Conservation (phyloP, 179 eudicot species). For the Camellia oleifera region DNA sequence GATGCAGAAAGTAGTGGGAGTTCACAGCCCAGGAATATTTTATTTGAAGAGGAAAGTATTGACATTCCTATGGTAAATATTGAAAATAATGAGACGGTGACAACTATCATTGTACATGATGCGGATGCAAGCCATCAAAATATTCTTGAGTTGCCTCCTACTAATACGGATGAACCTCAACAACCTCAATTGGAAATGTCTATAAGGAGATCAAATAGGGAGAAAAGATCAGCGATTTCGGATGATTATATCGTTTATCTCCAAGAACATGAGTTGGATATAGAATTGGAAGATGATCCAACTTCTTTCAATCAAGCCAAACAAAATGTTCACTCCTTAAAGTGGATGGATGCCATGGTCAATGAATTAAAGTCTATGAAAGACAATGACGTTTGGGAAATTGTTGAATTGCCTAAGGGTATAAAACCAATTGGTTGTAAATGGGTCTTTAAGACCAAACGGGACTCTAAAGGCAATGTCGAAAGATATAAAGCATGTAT, state of each 20-base stretch:
- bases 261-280: neutral
- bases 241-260: neutral
- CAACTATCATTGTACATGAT: neutral
- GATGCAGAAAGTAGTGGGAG: no score
- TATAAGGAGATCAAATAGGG: neutral
- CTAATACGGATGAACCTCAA: neutral
- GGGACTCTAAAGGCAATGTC: neutral
- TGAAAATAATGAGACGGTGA: neutral
- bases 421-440: neutral
- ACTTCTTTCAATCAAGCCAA: no score
- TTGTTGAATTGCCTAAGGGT: neutral
- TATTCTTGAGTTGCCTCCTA: neutral
- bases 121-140: neutral
- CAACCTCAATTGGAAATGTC: neutral
- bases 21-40: neutral
- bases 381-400: neutral
- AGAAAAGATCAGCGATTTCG: neutral
- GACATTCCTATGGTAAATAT: neutral
- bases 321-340: no score
- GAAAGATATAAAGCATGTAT: no score
- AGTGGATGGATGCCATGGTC: no score
- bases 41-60: neutral
- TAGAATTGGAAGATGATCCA: neutral
- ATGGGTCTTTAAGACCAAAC: neutral
- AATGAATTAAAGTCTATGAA: no score